Conservation (phyloP, 2,329 filamentous ascomycete species). For the Monilinia aucupariae region DNA sequence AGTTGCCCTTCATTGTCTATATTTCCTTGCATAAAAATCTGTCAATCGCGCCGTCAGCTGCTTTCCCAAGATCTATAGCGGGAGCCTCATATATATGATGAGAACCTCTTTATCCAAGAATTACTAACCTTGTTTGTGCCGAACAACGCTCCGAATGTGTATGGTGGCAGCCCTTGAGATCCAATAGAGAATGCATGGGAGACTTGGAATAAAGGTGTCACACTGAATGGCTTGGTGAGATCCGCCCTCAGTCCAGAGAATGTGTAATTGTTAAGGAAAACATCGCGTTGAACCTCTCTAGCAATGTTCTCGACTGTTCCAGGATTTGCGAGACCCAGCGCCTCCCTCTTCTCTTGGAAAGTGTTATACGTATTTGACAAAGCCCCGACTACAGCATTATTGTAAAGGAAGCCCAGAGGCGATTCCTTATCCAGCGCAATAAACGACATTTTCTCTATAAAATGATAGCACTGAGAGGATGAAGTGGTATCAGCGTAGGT, state of each 20-base stretch:
- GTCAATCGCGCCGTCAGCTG: constrained; percentile 24
- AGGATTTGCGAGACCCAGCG: constrained; percentile 84
- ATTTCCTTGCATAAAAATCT: constrained; percentile 95
- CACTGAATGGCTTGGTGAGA: constrained; percentile 92
- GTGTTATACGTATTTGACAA: constrained; percentile 72
- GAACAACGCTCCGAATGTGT: constrained; percentile 90
- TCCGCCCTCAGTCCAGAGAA: constrained; percentile 95
- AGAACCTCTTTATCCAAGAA: background rate
- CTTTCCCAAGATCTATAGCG: background rate
- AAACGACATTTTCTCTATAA: constrained; percentile 28
- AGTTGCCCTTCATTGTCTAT: constrained; percentile 88
- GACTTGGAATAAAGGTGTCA: constrained; percentile 90
- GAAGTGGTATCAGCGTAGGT: background rate
- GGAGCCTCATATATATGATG: background rate
- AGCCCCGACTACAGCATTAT: constrained; percentile 66
- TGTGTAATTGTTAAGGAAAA: constrained; percentile 93
- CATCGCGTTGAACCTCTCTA: constrained; percentile 91
- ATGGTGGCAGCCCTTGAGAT: constrained; percentile 81
- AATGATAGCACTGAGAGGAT: constrained; percentile 2
- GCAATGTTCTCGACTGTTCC: constrained; percentile 86
- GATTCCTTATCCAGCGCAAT: constrained; percentile 38
- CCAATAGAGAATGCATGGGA: constrained; percentile 96
- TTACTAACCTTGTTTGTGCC: constrained; percentile 79
- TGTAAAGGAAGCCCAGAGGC: constrained; percentile 61
- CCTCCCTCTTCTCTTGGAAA: constrained; percentile 80